These are phyloP conservation scores for Cladosporium austrohemisphaericum DNA, from an alignment of 2,329 filamentous ascomycete genomes.

Conservation along the genomic window DNA sequence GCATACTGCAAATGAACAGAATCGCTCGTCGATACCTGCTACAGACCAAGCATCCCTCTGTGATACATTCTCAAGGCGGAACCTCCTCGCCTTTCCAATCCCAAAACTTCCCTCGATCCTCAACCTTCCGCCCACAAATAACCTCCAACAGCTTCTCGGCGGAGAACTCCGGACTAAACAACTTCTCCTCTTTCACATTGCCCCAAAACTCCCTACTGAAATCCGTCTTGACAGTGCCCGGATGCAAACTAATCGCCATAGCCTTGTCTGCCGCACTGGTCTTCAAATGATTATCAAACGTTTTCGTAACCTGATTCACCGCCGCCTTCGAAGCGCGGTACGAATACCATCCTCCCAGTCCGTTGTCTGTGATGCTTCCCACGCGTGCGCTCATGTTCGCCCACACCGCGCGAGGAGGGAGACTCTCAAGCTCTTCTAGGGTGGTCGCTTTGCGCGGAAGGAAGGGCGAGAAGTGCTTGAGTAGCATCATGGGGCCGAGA, in stretches of 20 bases:
- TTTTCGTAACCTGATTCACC: constrained; percentile 67
- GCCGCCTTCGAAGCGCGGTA: constrained; percentile 75
- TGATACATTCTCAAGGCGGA: constrained; percentile 53
- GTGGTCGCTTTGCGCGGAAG: constrained; percentile 58
- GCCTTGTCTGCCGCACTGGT: constrained; percentile 58
- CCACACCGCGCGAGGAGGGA: constrained; percentile 58
- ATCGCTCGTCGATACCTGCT: no score
- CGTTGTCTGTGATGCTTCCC: constrained; percentile 69
- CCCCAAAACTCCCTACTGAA: constrained; percentile 70
- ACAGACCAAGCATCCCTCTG: no score
- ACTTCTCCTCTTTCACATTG: constrained; percentile 56
- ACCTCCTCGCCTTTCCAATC: constrained; percentile 67
- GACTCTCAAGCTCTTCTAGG: constrained; percentile 28
- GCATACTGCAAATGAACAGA: background rate
- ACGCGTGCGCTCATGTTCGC: constrained; percentile 76
- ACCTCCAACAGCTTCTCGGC: constrained; percentile 63
- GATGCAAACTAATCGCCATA: constrained; percentile 68
- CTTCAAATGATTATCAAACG: constrained; percentile 64
- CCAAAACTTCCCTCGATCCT: constrained; percentile 61
- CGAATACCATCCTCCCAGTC: constrained; percentile 73
- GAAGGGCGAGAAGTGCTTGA: constrained; percentile 70
- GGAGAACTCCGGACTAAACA: constrained; percentile 65
- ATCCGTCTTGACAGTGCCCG: constrained; percentile 74
- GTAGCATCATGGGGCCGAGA: constrained; percentile 68
- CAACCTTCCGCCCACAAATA: constrained; percentile 44